Base-by-base conservation (phyloP, 1,284 basidiomycete species). In the Fomitopsis pinicola region DNA sequence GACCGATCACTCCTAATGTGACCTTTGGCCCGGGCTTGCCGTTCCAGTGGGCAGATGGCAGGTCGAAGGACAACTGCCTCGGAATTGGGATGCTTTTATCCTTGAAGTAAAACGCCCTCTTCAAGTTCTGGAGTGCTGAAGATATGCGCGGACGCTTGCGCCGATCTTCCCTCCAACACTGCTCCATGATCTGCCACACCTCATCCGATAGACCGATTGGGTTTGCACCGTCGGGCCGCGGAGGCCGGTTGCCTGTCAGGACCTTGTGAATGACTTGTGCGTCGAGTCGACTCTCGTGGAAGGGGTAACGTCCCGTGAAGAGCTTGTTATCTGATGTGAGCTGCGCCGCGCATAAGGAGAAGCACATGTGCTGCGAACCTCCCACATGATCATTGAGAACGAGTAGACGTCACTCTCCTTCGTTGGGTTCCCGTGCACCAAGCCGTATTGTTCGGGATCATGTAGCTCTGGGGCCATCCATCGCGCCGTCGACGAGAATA, bases 361-460 rank as follows among this genome's bases (percentile, higher is more conserved):
- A 5, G 5, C 5, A 38, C 9, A 3, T 28, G 28, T 22, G 19
- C 4, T 2, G 26, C 57, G 38, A 40, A 59, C 57, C 57, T 59
- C 57, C 57, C 57, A 59, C 57, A 59, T 59, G 36, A 59, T 46
- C 57, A 59, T 59, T 8, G 57, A 22, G 8, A 59, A 59, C 14
- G 57, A 35, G 35, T 59, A 59, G n/a, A 59, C 28, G 22, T 59
- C 57, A 28, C 45, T 52, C 40, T 59, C 45, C 28, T 42, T 50
- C 15, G 46, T 48, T 9, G 40, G 28, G 22, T 40, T 45, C 12
- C 44, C 45, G 19, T 50, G 30, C 36, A 53, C 57, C 5, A 50
- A 28, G 15, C 57, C 48, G 26, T 52, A 59, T 26, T 33, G 28
- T 6, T 59, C 57, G 9, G 57, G 57, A 35, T 59, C 57, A n/a